These are phyloP conservation scores for Termitomyces sp. DNA, from an alignment of 768 basidiomycete species.

Conservation along the genomic window DNA sequence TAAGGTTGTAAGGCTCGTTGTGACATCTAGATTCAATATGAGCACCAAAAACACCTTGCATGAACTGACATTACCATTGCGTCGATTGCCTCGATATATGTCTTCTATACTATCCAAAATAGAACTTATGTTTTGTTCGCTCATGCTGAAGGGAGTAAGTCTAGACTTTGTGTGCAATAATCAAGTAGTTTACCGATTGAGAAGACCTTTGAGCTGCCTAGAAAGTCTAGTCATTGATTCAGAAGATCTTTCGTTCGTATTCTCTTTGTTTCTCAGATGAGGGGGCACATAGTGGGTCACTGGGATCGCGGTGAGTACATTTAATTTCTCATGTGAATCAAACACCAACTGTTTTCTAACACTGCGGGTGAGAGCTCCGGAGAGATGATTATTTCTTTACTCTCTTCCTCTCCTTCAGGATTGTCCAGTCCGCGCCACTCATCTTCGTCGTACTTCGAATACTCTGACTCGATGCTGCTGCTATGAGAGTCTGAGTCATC, in stretches of 20 bases:
- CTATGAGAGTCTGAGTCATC: not conserved
- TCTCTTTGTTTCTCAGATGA: conserved; percentile 48
- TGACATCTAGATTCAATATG: conserved; percentile 56
- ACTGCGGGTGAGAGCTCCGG: not conserved
- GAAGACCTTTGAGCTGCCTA: conserved; percentile 77
- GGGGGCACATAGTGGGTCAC: conserved; percentile 74
- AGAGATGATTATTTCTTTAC: conserved; percentile 21
- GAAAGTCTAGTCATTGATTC: conserved; percentile 51
- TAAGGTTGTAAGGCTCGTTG: conserved; percentile 68
- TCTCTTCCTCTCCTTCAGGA: not conserved
- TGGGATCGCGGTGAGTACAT: not conserved
- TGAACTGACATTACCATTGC: conserved; percentile 57
- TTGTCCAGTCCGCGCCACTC: not conserved
- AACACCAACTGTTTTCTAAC: conserved; percentile 3
- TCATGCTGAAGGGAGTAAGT: conserved; percentile 52
- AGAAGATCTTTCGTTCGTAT: conserved; percentile 24
- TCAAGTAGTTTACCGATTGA: conserved; percentile 61
- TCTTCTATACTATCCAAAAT: conserved; percentile 74
- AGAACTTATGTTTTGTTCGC: conserved; percentile 79
- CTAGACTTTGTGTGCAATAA: not conserved
- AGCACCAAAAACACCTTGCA: not conserved
- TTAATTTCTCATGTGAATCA: not conserved
- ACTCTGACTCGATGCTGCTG: not conserved
- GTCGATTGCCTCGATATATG: conserved; percentile 67
- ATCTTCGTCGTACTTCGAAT: conserved; percentile 14